Conservation (phyloP, 148 eudicot genomes). For the Nyssa sinensis region DNA sequence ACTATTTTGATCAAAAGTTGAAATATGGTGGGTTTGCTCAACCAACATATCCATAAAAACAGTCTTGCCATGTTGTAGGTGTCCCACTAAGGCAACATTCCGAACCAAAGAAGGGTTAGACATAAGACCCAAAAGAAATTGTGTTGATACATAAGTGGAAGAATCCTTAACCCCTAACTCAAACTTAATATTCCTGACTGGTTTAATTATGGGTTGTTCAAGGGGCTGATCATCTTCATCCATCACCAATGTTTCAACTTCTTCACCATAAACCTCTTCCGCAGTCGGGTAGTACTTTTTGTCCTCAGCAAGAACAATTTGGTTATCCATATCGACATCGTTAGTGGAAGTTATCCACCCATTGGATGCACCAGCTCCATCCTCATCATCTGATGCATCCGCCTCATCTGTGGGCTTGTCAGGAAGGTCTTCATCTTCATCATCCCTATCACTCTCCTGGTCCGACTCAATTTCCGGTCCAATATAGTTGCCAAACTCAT, state of each 20-base stretch:
- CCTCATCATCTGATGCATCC: constrained; percentile 49
- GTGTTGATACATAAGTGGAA: constrained; percentile 94
- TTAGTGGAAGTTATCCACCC: constrained; percentile 68
- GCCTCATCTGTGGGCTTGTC: constrained; percentile 42
- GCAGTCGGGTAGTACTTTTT: constrained; percentile 98
- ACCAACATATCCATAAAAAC: constrained; percentile 96
- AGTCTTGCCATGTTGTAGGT: constrained; percentile 87
- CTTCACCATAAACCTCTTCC: constrained; percentile 94
- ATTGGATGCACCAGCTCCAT: constrained; percentile 49
- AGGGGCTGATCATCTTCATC: constrained; percentile 93
- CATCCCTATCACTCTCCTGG: constrained; percentile 60
- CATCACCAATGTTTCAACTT: constrained; percentile 95
- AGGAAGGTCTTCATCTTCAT: constrained; percentile 52
- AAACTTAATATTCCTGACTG: constrained; percentile 77
- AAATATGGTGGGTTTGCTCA: constrained; percentile 86
- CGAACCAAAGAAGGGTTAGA: constrained; percentile 87
- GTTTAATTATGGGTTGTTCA: constrained; percentile 85
- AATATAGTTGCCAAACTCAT: constrained; percentile 97
- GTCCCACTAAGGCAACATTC: constrained; percentile 90
- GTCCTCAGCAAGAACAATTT: constrained; percentile 87
- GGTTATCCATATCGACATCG: constrained; percentile 75
- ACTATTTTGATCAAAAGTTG: constrained; percentile 86
- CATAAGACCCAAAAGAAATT: constrained; percentile 84
- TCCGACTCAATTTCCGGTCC: constrained; percentile 98
- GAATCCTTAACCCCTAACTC: constrained; percentile 91